Conservation (phyloP, 768 basidiomycete species). For the Vishniacozyma victoriae region DNA sequence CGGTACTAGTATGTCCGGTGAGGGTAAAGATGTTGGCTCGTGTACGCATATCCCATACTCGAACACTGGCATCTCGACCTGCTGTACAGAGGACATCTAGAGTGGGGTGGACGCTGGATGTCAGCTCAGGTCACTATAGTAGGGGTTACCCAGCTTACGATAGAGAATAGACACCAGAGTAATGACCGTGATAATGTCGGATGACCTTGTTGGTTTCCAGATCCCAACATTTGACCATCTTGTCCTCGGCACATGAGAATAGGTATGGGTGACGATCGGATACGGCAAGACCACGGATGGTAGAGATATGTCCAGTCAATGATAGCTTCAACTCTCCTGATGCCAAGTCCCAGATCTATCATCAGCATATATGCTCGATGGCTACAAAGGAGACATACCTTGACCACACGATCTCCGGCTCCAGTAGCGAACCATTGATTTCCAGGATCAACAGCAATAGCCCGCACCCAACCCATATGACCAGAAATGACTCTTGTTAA, state of each 20-base stretch:
- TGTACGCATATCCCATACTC: constrained; percentile 98
- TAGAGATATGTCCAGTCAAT: constrained; percentile 94
- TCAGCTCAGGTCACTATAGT: constrained; percentile 50
- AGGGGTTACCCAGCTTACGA: constrained; percentile 66
- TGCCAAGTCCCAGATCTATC: constrained; percentile 86
- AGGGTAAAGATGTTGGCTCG: constrained; percentile 93
- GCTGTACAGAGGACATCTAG: constrained; percentile 91
- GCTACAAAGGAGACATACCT: constrained; percentile 47
- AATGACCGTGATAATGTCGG: constrained; percentile 94
- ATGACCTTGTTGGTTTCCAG: constrained; percentile 98
- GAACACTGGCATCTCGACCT: constrained; percentile 91
- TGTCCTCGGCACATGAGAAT: constrained; percentile 96
- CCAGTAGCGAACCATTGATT: constrained; percentile 99
- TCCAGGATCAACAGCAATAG: constrained; percentile 92
- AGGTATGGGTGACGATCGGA: constrained; percentile 90
- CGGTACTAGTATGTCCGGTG: constrained; percentile 86
- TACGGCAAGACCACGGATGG: constrained; percentile 89
- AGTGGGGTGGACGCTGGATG: constrained; percentile 73
- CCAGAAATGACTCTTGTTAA: constrained; percentile 93
- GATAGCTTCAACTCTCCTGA: constrained; percentile 96
- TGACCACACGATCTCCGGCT: constrained; percentile 94
- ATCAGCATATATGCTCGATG: background rate
- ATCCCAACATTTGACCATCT: constrained; percentile 99
- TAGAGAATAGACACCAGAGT: constrained; percentile 93
- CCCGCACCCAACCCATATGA: constrained; percentile 95